Percentiles rank a stretch among this genome's conserved stretches.
These are phyloP conservation scores for Talaromyces albobiverticillius DNA, from an alignment of 2,329 filamentous ascomycete genomes.

Conservation along the genomic window DNA sequence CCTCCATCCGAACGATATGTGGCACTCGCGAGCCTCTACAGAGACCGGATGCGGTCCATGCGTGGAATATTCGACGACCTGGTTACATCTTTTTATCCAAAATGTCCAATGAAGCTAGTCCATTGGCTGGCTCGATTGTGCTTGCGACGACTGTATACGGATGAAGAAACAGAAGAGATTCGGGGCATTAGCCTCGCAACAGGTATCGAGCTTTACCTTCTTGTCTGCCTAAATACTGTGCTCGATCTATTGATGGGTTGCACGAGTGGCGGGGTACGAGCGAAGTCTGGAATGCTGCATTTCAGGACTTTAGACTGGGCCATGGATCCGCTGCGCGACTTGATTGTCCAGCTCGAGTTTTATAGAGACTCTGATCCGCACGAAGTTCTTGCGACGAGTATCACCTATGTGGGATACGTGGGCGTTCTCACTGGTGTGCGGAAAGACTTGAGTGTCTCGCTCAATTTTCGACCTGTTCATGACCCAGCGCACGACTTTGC, in stretches of 20 bases:
- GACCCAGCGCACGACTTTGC: conserved; percentile 39
- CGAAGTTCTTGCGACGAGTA: conserved; percentile 42
- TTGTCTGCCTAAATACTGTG: conserved; percentile 62
- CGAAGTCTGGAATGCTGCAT: conserved; percentile 29
- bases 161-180: conserved; percentile 62
- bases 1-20: not conserved
- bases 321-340: conserved; percentile 50
- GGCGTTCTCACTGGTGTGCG: conserved; percentile 51
- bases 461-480: conserved; percentile 54
- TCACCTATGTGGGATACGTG: conserved; percentile 52
- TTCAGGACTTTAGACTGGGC: conserved; percentile 53
- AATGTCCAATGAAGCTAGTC: conserved; percentile 25
- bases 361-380: conserved; percentile 32
- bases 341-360: conserved; percentile 55
- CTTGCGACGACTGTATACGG: conserved; percentile 50
- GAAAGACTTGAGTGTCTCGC: conserved; percentile 45
- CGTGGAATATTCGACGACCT: not conserved
- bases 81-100: conserved; percentile 10
- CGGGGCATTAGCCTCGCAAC: conserved; percentile 53
- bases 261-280: conserved; percentile 53
- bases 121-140: conserved; percentile 44
- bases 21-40: not conserved
- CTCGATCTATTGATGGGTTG: conserved; percentile 65
- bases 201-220: conserved; percentile 56
- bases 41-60: not conserved